A percentile compares a stretch with the other conserved stretches of the same genome.
Evolutionary conservation across 2,329 filamentous ascomycete species (phyloP).

Genomic region (Fusarium sp.): DNA sequence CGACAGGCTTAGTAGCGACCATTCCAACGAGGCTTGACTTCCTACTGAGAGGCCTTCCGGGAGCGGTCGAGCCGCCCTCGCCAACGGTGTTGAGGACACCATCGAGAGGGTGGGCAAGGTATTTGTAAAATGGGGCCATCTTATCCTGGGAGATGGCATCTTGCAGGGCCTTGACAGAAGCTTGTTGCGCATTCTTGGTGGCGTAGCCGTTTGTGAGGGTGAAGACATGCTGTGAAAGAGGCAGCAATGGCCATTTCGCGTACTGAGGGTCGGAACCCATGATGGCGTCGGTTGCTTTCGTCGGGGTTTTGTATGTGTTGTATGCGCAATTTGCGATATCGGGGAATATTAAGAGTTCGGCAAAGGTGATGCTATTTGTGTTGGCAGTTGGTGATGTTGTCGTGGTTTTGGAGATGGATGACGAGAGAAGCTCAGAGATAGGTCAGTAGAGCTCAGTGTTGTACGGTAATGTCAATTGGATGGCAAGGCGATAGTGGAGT

Average conservation of each 20-base stretch:
- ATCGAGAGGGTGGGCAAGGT: slow-evolving; percentile 83
- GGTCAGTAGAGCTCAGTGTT: slow-evolving; percentile 40
- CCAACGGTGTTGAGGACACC: slow-evolving; percentile 84
- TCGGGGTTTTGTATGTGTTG: slow-evolving; percentile 45
- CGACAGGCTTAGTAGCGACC: slow-evolving; percentile 77
- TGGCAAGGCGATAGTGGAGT: slow-evolving; percentile 42
- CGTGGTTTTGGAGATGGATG: slow-evolving; percentile 42
- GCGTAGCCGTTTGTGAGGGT: slow-evolving; percentile 85
- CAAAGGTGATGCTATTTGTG: slow-evolving; percentile 1
- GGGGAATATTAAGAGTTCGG: not conserved
- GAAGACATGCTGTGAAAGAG: slow-evolving; percentile 87
- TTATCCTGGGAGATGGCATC: slow-evolving; percentile 86
- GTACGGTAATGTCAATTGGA: slow-evolving; percentile 35
- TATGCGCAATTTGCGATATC: slow-evolving; percentile 9
- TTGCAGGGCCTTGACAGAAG: slow-evolving; percentile 79
- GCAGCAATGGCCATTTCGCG: slow-evolving; percentile 84
- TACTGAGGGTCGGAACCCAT: slow-evolving; percentile 88
- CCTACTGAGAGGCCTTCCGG: slow-evolving; percentile 71
- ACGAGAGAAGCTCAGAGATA: slow-evolving; percentile 43
- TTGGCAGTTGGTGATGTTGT: slow-evolving; percentile 20
- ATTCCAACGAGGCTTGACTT: slow-evolving; percentile 80
- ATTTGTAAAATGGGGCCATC: slow-evolving; percentile 89
- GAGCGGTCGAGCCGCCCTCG: slow-evolving; percentile 67
- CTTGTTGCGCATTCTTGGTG: slow-evolving; percentile 73
- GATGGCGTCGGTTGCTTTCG: slow-evolving; percentile 55